phyloP scores from a whole-genome alignment of 805 yeast genomes.

The Lachancea waltii region DNA sequence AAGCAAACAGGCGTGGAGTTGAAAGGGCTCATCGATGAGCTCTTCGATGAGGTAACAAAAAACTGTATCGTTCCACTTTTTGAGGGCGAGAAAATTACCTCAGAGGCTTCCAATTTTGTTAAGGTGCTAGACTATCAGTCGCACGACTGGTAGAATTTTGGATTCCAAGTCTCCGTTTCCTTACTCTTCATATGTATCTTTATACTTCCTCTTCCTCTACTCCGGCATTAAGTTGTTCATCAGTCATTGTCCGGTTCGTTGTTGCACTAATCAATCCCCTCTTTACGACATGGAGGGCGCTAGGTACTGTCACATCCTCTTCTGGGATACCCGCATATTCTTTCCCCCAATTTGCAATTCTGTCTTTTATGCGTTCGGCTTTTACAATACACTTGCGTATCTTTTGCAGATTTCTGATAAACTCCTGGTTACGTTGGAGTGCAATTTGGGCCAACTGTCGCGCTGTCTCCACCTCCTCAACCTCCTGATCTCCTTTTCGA shows the following conservation, averaged over 20 bases:
- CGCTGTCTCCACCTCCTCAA: conserved; percentile 58
- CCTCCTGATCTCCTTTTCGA: conserved; percentile 35
- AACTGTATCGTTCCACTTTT: conserved; percentile 47
- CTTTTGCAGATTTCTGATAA: conserved; percentile 66
- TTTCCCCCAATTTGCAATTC: conserved; percentile 74
- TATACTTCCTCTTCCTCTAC: conserved; percentile 9
- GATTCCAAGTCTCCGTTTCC: neutral
- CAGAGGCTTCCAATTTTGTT: conserved; percentile 24
- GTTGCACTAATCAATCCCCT: conserved; percentile 34
- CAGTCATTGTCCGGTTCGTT: conserved; percentile 30
- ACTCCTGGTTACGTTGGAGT: conserved; percentile 80
- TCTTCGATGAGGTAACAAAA: conserved; percentile 53
- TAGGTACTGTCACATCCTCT: conserved; percentile 36
- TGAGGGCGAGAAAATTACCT: conserved; percentile 8
- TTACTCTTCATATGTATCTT: conserved; percentile 8
- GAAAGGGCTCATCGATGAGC: conserved; percentile 54
- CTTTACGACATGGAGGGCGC: conserved; percentile 31
- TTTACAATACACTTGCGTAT: conserved; percentile 70
- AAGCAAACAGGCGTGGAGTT: conserved; percentile 86
- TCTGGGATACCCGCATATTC: conserved; percentile 69
- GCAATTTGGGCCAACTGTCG: conserved; percentile 72
- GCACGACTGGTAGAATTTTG: conserved; percentile 31
- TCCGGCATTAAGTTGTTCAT: conserved; percentile 25
- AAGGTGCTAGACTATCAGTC: conserved; percentile 37
- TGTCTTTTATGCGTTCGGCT: conserved; percentile 67